phyloP scores from a whole-genome alignment of 257 asterid genomes.

The Fraxinus cuspidata region DNA sequence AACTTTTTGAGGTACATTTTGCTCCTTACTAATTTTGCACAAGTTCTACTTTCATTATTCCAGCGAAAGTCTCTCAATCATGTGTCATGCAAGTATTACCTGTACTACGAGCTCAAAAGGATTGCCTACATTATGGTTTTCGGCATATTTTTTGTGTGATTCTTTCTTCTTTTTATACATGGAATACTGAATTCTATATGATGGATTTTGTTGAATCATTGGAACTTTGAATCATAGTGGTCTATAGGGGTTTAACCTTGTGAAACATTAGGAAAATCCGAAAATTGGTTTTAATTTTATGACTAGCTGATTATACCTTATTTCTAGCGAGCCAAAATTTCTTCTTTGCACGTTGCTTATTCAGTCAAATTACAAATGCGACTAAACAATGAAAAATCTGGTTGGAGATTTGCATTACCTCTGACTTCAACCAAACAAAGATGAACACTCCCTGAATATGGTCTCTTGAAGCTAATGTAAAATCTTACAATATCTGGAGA shows the following conservation, averaged over 20 bases:
- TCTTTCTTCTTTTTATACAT: neutral
- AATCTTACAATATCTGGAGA: neutral
- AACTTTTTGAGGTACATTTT: conserved; percentile 58
- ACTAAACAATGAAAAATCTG: neutral
- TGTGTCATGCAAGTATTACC: neutral
- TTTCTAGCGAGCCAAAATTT: neutral
- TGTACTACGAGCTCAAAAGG: neutral
- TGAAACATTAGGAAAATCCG: neutral
- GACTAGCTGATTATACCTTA: neutral
- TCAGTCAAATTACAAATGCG: neutral
- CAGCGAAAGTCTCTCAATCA: neutral
- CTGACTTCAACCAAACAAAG: neutral
- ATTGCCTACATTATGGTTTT: neutral
- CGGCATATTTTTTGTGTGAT: neutral
- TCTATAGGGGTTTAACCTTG: no score
- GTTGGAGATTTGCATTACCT: neutral
- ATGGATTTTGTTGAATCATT: neutral
- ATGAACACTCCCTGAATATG: no score
- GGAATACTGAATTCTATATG: neutral
- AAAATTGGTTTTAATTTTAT: neutral
- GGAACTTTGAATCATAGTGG: neutral
- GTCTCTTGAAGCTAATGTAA: neutral
- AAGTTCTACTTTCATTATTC: neutral
- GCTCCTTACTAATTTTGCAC: neutral
- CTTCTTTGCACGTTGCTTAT: neutral